A percentile compares a stretch with the other conserved stretches of the same genome.
Conservation (phyloP, 768 basidiomycete species). For the Omphalotus guepiniiformis region DNA sequence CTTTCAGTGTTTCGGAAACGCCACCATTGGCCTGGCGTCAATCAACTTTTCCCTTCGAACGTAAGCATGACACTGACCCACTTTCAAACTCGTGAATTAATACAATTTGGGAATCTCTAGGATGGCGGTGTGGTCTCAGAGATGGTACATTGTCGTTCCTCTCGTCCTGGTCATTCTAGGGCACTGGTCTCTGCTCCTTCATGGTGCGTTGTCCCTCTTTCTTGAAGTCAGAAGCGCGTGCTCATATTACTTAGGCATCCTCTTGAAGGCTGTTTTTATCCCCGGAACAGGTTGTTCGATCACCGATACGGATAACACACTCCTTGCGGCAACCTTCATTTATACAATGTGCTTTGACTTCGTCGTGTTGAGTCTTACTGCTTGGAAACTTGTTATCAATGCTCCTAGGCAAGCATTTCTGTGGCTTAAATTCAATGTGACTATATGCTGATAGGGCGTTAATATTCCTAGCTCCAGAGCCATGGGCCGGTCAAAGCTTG, state of each 20-base stretch:
- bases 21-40: constrained; percentile 65
- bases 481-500: constrained; percentile 21
- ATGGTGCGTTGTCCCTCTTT: constrained; percentile 37
- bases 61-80: constrained; percentile 33
- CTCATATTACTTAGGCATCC: constrained; percentile 36
- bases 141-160: constrained; percentile 47
- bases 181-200: constrained; percentile 70
- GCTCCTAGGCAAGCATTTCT: constrained; percentile 43
- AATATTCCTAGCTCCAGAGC: constrained; percentile 10
- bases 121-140: constrained; percentile 70
- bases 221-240: not conserved
- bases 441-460: not conserved
- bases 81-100: constrained; percentile 17
- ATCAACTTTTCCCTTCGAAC: constrained; percentile 69
- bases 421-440: constrained; percentile 47
- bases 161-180: constrained; percentile 57
- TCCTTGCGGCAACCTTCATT: constrained; percentile 65
- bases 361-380: constrained; percentile 55
- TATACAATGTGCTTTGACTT: constrained; percentile 77
- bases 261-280: constrained; percentile 57
- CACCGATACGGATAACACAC: constrained; percentile 53
- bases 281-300: constrained; percentile 51
- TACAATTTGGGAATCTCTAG: constrained; percentile 26
- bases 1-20: constrained; percentile 48
- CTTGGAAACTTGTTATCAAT: constrained; percentile 51